Evolutionary conservation across 2,329 filamentous ascomycete genomes (phyloP), one percentile per base, ranked within the genome.

Genomic region (Nannizziopsis arthrosporioides): DNA sequence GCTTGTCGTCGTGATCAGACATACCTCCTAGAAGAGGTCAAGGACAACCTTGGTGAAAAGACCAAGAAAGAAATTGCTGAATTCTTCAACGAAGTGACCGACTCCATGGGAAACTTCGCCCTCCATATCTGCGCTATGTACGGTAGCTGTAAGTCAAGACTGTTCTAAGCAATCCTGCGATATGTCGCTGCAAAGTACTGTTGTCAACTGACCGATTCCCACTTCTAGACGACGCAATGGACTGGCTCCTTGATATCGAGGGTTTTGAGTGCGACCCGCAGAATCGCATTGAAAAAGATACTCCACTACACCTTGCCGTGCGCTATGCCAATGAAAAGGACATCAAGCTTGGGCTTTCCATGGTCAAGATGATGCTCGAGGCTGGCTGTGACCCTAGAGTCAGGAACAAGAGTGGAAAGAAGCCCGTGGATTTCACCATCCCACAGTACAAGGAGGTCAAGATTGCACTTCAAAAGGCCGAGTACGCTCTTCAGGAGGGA

Each of bases 1-100:
- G 86, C 92, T 59, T 94, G 85, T 70, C 86, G 90, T 53, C 80
- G 88, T 61, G 90, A 96, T 75, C 95, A 96, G 69, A 81, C 81
- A 56, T 82, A 90, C 47, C 80, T 96, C 52, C 79, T 96, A 49
- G 70, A 77, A 58, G 82, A 92, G 59, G 76, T 89, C 49, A 32
- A 49, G 14, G 68, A 76, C 37, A 69, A 71, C 55, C 70, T 78
- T 61, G 76, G 77, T 55, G 68, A 70, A 50, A 79, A 82, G 47
- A 63, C 71, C 6, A 67, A 73, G 47, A 74, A 78, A 51, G 74
- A 84, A 59, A 79, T 86, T 52, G 81, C 88, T 31, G 66, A 77
- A 44, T 80, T 94, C 56, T 80, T 98, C 64, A 98, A 98, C 73
- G 76, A 78, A 42, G 85, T 89, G 44, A 84, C 79, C 40, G 88